Conservation (phyloP, 2,329 filamentous ascomycete species). For the Westerdykella sp. region DNA sequence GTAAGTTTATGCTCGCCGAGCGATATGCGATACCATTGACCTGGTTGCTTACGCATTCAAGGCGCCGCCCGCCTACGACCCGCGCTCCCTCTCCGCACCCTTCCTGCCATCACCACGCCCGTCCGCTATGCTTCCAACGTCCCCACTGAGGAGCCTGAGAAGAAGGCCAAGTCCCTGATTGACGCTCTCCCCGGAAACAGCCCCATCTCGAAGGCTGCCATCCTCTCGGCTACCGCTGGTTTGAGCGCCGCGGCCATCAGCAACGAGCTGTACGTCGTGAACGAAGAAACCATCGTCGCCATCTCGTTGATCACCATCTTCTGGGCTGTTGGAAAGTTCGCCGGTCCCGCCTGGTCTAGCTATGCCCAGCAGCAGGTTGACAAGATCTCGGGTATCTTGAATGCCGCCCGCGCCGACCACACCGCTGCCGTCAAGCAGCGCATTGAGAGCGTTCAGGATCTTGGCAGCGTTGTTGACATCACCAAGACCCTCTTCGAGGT, state of each 20-base stretch:
- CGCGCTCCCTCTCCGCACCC: constrained; percentile 64
- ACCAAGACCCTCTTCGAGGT: constrained; percentile 97
- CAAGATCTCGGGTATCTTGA: constrained; percentile 93
- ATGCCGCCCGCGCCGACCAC: constrained; percentile 89
- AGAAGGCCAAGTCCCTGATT: constrained; percentile 93
- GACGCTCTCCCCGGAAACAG: constrained; percentile 89
- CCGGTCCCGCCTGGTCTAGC: constrained; percentile 82
- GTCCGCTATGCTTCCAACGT: constrained; percentile 69
- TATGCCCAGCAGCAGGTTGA: constrained; percentile 86
- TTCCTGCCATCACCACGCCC: constrained; percentile 67
- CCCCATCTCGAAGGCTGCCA: constrained; percentile 90
- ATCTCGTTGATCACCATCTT: constrained; percentile 92
- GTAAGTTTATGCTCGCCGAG: constrained; percentile 54
- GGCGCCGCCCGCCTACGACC: constrained; percentile 83
- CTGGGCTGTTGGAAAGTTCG: constrained; percentile 86
- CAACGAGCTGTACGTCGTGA: constrained; percentile 99
- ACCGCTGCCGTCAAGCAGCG: constrained; percentile 90
- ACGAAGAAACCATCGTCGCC: constrained; percentile 95
- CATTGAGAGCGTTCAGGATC: constrained; percentile 91
- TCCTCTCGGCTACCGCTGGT: constrained; percentile 88
- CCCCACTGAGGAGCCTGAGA: constrained; percentile 83
- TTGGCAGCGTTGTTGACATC: constrained; percentile 88
- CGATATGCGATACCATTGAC: constrained; percentile 38
- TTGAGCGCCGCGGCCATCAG: constrained; percentile 90
- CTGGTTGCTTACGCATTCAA: constrained; percentile 39